Percentiles rank a stretch among this genome's conserved stretches.
phyloP scores from a whole-genome alignment of 371 early-diverging fungal species.

The Syncephalis fuscata region DNA sequence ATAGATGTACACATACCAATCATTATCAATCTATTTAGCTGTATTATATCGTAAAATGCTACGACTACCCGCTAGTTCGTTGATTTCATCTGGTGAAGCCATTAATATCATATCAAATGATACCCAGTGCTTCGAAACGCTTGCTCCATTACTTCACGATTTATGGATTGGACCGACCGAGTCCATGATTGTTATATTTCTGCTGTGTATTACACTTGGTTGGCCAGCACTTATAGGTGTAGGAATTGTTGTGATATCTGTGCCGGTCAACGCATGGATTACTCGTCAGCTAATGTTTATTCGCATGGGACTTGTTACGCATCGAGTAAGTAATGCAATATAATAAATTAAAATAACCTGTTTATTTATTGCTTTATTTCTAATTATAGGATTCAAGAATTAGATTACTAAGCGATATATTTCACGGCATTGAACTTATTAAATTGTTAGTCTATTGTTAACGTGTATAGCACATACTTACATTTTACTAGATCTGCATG shows the following conservation, averaged over 20 bases:
- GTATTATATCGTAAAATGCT: slow-evolving; percentile 19
- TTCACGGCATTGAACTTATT: slow-evolving; percentile 20
- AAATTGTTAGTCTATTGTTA: no score
- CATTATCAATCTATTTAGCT: no score
- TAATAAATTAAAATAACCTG: no score
- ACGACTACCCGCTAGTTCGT: slow-evolving; percentile 13
- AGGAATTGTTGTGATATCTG: slow-evolving; percentile 23
- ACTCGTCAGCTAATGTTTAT: slow-evolving; percentile 11
- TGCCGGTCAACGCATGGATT: slow-evolving; percentile 16
- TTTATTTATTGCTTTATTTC: no score
- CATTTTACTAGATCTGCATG: no score
- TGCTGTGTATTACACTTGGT: slow-evolving; percentile 36
- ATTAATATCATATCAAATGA: slow-evolving; percentile 21
- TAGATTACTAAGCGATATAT: slow-evolving; percentile 38
- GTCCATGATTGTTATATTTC: slow-evolving; percentile 22
- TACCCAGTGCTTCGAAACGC: slow-evolving; percentile 16
- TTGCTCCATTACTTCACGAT: slow-evolving; percentile 12
- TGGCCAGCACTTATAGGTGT: slow-evolving; percentile 37
- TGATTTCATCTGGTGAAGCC: slow-evolving; percentile 15
- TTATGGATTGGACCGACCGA: slow-evolving; percentile 14
- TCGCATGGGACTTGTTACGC: slow-evolving; percentile 31
- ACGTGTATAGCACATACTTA: no score
- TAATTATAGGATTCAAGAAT: no score
- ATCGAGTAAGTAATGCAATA: no score
- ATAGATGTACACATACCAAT: no score